A percentile compares a stretch with the other conserved stretches of the same genome.
phyloP scores from a whole-genome alignment of 805 yeast species.

The Candida xiaguanensis region DNA sequence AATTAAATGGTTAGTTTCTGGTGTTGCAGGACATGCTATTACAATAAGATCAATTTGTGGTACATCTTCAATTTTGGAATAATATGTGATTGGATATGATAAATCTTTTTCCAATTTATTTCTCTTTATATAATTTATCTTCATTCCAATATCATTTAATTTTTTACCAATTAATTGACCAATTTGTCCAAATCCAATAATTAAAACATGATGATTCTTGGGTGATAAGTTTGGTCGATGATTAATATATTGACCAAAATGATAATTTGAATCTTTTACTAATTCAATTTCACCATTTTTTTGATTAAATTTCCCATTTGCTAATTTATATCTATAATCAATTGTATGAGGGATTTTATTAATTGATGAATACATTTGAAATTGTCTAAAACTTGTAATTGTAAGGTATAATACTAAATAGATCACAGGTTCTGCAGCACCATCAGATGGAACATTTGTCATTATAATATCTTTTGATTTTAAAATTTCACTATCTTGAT shows the following conservation, averaged over 20 bases:
- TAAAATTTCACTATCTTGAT: slow-evolving; percentile 43
- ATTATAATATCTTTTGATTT: slow-evolving; percentile 43
- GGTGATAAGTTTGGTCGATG: slow-evolving; percentile 48
- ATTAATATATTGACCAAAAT: slow-evolving; percentile 45
- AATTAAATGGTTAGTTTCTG: slow-evolving; percentile 53
- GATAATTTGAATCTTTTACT: slow-evolving; percentile 8
- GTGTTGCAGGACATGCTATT: slow-evolving; percentile 63
- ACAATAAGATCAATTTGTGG: slow-evolving; percentile 55
- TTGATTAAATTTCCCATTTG: slow-evolving; percentile 31
- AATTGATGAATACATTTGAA: slow-evolving; percentile 44
- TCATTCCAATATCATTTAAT: slow-evolving; percentile 59
- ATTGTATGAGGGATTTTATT: slow-evolving; percentile 41
- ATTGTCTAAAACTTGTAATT: slow-evolving; percentile 57
- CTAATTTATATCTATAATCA: slow-evolving; percentile 36
- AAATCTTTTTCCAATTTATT: slow-evolving; percentile 35
- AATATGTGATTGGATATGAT: slow-evolving; percentile 45
- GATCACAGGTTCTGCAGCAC: slow-evolving; percentile 66
- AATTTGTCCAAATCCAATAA: slow-evolving; percentile 75
- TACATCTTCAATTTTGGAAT: slow-evolving; percentile 30
- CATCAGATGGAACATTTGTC: slow-evolving; percentile 56
- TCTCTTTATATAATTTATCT: slow-evolving; percentile 60
- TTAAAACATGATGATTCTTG: slow-evolving; percentile 51
- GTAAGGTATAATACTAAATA: slow-evolving; percentile 63
- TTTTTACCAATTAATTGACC: slow-evolving; percentile 63
- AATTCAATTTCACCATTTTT: slow-evolving; percentile 21